Percentiles rank a stretch among this genome's conserved stretches.
Conservation (phyloP, 768 basidiomycete species). For the Mycena galopus region DNA sequence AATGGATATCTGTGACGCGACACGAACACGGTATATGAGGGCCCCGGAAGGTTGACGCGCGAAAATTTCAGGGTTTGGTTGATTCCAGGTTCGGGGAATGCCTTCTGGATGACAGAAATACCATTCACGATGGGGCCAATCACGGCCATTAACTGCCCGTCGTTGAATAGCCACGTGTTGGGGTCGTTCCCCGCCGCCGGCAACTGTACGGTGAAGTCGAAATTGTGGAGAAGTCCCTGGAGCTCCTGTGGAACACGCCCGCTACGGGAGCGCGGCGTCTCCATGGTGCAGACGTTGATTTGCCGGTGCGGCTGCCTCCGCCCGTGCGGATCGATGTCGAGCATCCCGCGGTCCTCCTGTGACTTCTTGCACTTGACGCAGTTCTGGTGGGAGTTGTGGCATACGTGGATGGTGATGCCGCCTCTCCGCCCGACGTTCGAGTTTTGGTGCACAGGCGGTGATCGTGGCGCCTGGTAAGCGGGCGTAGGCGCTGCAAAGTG, state of each 20-base stretch:
- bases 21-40: background rate
- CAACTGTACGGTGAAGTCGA: slow-evolving; percentile 15
- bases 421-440: background rate
- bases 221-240: background rate
- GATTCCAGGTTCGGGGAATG: background rate
- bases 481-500: background rate
- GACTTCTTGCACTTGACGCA: slow-evolving; percentile 1
- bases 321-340: background rate
- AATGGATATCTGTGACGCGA: too few species aligned
- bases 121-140: background rate
- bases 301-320: background rate
- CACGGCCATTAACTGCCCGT: background rate
- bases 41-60: background rate
- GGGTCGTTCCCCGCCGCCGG: background rate
- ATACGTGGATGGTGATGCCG: slow-evolving; percentile 10
- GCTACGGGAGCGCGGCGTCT: background rate
- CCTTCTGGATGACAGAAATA: background rate
- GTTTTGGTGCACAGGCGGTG: background rate
- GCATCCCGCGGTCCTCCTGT: background rate
- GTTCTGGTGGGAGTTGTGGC: background rate
- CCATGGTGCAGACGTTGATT: slow-evolving; percentile 1
- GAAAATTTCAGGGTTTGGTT: background rate
- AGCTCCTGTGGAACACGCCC: background rate
- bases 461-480: background rate
- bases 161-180: background rate